phyloP scores from a whole-genome alignment of 2,329 filamentous ascomycete species.

The Scedosporium dehoogii region DNA sequence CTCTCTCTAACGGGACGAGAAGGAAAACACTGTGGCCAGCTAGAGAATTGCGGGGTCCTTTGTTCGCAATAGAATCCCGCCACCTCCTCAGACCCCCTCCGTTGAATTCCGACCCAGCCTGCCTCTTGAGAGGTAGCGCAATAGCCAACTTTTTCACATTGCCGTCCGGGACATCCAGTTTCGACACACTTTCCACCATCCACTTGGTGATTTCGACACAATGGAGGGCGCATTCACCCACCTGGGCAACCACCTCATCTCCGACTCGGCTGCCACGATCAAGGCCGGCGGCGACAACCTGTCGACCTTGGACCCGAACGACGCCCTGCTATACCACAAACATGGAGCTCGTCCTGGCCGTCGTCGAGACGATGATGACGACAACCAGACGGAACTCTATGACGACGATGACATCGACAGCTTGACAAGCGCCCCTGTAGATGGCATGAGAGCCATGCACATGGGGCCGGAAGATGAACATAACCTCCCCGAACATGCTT shows the following conservation, averaged over 20 bases:
- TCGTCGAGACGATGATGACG: conserved; percentile 75
- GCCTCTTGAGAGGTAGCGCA: not conserved
- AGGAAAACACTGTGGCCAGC: not conserved
- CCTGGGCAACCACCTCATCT: conserved; percentile 77
- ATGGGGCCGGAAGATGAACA: conserved; percentile 66
- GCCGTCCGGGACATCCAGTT: not conserved
- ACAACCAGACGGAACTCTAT: conserved; percentile 74
- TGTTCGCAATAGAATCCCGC: not conserved
- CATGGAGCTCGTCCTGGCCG: conserved; percentile 47
- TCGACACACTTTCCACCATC: not conserved
- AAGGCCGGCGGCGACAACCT: conserved; percentile 74
- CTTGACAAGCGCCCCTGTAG: conserved; percentile 70
- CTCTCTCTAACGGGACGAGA: not conserved
- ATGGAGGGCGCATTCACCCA: conserved; percentile 89
- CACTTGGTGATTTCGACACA: conserved; percentile 13
- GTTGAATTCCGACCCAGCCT: not conserved
- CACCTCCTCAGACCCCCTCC: not conserved
- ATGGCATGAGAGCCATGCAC: conserved; percentile 58
- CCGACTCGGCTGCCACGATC: conserved; percentile 75
- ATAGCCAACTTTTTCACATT: not conserved
- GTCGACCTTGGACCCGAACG: conserved; percentile 63
- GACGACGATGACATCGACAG: conserved; percentile 74
- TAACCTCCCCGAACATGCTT: conserved; percentile 87
- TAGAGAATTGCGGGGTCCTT: not conserved
- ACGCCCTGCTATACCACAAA: conserved; percentile 68